Evolutionary conservation across 495 filamentous ascomycete species (phyloP), one percentile per base, ranked within the genome.

Genomic region (Daldinia decipiens): DNA sequence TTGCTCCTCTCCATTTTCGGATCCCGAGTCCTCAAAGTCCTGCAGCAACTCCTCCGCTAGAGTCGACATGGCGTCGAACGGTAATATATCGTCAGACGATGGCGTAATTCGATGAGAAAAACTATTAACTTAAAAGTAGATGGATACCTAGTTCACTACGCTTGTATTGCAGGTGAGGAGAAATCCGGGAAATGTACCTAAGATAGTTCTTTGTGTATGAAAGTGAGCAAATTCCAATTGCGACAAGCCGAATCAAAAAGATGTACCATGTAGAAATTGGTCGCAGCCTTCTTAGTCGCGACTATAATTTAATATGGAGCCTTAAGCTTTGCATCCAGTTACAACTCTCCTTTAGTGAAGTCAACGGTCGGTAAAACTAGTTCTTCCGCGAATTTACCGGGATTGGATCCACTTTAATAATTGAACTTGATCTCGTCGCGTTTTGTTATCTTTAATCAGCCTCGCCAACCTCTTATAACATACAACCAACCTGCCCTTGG

Each of bases 21-120:
- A 88, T 38, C 88, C 86, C 1, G 88, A 88, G 66, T 89, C 92
- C 67, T 93, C 95, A 70, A 98, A 97, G 79, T 98, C 96, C 68
- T 94, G 91, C 52, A 96, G 86, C 21, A 95, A 83, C 74, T 95
- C 92, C 67, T 94, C 92, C 51, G 89, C 92, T 60, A 94, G 82
- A 29, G 91, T 93, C 76, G 92, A 88, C 92, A 94, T 94, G 13
- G 54, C 82, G 67, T 53, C 67, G 65, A 43, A 39, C 43, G 29
- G 27, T 50, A 38, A 64, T 59, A 32, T 39, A 47, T 47, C 29
- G 45, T 57, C 3, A 13, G 8, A 40, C 13, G 55, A 38, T 59
- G 8, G 47, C 39, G 64, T 50, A 17, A n/a, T 19, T 29, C 13
- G 15, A 11, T 24, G 12, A 29, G 13, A 8, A 17, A 11, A 21